Percentiles rank a stretch among this genome's conserved stretches.
Evolutionary conservation across 2,329 filamentous ascomycete genomes (phyloP).

Genomic region (Colletotrichum godetiae): DNA sequence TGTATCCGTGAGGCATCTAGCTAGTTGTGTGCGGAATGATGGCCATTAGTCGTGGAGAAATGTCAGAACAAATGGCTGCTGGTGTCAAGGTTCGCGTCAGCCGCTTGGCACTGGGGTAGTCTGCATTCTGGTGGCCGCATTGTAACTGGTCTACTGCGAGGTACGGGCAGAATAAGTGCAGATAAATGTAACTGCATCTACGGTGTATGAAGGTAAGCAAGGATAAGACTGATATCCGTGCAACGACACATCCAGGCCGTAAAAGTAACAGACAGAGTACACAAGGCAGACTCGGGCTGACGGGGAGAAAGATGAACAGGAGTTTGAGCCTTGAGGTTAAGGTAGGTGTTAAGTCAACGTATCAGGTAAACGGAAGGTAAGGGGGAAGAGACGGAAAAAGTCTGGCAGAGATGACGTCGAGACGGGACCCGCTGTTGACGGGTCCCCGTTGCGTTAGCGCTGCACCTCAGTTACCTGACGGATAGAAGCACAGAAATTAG

Average conservation of each 20-base stretch:
- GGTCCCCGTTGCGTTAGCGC: not conserved
- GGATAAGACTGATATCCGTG: not conserved
- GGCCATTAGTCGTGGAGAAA: not conserved
- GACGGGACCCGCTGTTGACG: not conserved
- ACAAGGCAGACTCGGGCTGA: not conserved
- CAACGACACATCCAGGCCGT: not conserved
- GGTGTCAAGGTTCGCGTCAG: not conserved
- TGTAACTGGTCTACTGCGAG: not conserved
- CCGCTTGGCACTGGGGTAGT: not conserved
- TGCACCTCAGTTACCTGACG: no score
- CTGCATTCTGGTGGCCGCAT: not conserved
- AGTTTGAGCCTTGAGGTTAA: no score
- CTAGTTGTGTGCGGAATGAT: not conserved
- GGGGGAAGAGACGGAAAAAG: not conserved
- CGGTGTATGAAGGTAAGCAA: not conserved
- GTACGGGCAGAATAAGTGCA: not conserved
- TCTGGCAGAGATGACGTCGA: conserved; percentile 30
- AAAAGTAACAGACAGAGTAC: conserved; percentile 11
- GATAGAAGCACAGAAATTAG: not conserved
- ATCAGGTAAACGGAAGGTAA: not conserved
- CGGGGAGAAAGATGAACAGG: not conserved
- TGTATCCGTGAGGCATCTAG: not conserved
- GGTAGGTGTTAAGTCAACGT: not conserved
- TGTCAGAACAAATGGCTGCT: not conserved
- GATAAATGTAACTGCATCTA: conserved; percentile 2